Evolutionary conservation across 1,284 basidiomycete species (phyloP), one percentile per base, ranked within the genome.

Genomic region (Ustilago sp.): DNA sequence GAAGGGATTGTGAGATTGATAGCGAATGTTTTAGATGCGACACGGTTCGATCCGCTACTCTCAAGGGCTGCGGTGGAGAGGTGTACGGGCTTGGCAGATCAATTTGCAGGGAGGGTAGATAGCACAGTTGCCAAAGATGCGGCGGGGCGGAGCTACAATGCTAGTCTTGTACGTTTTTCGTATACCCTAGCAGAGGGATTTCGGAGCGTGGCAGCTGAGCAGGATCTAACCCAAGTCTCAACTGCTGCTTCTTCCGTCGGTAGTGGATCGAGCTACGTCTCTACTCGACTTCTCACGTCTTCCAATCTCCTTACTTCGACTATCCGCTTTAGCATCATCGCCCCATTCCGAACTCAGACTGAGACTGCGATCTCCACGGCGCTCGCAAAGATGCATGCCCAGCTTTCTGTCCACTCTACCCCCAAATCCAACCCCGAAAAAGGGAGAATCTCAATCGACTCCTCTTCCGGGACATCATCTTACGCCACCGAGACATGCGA

Each of bases 11-110:
- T 66, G 6, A 45, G 60, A 2, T 34, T 41, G n/a, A 88, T 95
- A 41, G 90, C 91, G 17, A 98, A 98, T 85, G 95, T 97, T 84
- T 89, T 98, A 3, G 95, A 98, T 86, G 91, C 93, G 2, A 94
- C 94, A 3, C 90, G 92, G 64, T 98, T 97, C 84, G 95, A 98
- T 86, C 95, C 95, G 0, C 84, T 98, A 35, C 88, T 98, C 8
- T 90, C 94, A 7, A 89, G 90, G 63, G 90, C 90, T 1, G 91
- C 95, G 4, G 93, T 94, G 4, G 91, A 91, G 79, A 92, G 91
- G 13, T 72, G 69, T 28, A 81, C 91, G 90, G 0, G 89, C 88
- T 13, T 88, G 89, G 15, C 64, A 12, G 61, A 61, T 17, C 59
- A 67, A 6, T 67, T 59, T n/a, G 64, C 23, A 4, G 23, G 38